phyloP scores from a whole-genome alignment of 2,329 filamentous ascomycete genomes.

The Macrophomina tecta region DNA sequence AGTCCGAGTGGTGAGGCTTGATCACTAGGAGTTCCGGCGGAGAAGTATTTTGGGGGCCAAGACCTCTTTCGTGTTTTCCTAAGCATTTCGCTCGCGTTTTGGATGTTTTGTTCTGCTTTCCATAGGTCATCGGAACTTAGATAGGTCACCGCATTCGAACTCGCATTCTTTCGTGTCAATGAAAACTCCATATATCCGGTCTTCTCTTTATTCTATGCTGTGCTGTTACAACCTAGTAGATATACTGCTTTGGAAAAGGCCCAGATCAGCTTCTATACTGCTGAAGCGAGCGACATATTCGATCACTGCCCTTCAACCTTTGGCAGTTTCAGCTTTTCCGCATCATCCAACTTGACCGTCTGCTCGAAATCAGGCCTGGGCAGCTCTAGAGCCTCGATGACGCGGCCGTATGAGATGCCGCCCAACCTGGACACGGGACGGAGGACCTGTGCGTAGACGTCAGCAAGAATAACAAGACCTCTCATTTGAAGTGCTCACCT shows the following conservation, averaged over 20 bases:
- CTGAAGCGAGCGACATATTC: no score
- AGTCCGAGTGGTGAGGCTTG: no score
- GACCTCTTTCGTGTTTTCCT: no score
- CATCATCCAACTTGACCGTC: slow-evolving; percentile 57
- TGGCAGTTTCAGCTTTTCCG: slow-evolving; percentile 62
- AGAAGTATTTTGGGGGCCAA: no score
- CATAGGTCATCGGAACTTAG: no score
- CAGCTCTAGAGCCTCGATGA: slow-evolving; percentile 74
- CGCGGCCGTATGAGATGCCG: slow-evolving; percentile 82
- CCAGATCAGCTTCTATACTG: not conserved
- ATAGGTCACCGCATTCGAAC: no score
- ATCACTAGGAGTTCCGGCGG: no score
- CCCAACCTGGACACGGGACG: slow-evolving; percentile 79
- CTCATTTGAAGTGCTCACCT: slow-evolving; percentile 51
- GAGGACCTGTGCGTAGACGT: slow-evolving; percentile 59
- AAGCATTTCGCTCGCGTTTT: no score
- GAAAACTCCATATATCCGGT: not conserved
- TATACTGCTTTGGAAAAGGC: not conserved
- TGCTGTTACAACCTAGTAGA: not conserved
- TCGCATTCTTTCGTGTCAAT: no score
- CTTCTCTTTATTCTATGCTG: not conserved
- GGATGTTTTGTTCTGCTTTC: no score
- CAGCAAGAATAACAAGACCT: not conserved
- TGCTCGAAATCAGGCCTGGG: slow-evolving; percentile 61
- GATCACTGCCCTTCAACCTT: slow-evolving; percentile 33